These are phyloP conservation scores for Pseudocercospora crystallina DNA, from an alignment of 2,329 filamentous ascomycete genomes.

Conservation along the genomic window DNA sequence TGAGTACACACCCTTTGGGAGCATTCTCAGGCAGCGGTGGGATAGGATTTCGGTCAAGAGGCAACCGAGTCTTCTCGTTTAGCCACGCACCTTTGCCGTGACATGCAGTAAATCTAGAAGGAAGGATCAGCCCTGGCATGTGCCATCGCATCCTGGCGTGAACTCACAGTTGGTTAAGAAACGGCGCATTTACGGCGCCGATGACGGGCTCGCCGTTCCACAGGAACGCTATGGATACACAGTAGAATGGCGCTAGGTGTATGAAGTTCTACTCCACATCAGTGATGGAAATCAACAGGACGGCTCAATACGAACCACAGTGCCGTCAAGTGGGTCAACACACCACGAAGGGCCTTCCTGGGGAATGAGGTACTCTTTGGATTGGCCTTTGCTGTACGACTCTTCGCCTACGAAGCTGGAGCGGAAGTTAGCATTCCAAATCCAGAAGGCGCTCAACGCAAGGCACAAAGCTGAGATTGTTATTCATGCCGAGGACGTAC, in stretches of 20 bases:
- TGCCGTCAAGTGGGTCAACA: constrained; percentile 71
- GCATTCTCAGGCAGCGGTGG: constrained; percentile 64
- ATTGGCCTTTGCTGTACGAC: constrained; percentile 67
- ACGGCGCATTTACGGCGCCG: constrained; percentile 71
- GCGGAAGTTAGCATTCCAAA: constrained; percentile 5
- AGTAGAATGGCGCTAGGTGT: constrained; percentile 79
- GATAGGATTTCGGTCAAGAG: constrained; percentile 61
- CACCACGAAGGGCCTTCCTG: constrained; percentile 67
- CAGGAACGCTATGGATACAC: constrained; percentile 72
- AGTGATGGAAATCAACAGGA: too few species aligned
- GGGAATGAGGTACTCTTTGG: constrained; percentile 66
- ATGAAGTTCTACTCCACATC: constrained; percentile 60
- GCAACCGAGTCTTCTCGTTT: constrained; percentile 63
- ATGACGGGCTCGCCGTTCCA: constrained; percentile 61
- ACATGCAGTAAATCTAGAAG: constrained; percentile 66
- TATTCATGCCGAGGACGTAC: constrained; percentile 45
- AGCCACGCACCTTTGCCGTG: constrained; percentile 67
- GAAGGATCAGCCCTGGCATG: too few species aligned
- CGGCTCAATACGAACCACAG: neutral
- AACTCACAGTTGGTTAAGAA: constrained; percentile 45
- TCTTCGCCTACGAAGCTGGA: constrained; percentile 74
- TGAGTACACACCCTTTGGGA: constrained; percentile 68
- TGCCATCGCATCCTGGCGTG: too few species aligned
- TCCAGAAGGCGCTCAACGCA: neutral
- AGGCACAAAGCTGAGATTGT: neutral